phyloP scores from a whole-genome alignment of 2,329 filamentous ascomycete species.

The Fusarium keratoplasticum region DNA sequence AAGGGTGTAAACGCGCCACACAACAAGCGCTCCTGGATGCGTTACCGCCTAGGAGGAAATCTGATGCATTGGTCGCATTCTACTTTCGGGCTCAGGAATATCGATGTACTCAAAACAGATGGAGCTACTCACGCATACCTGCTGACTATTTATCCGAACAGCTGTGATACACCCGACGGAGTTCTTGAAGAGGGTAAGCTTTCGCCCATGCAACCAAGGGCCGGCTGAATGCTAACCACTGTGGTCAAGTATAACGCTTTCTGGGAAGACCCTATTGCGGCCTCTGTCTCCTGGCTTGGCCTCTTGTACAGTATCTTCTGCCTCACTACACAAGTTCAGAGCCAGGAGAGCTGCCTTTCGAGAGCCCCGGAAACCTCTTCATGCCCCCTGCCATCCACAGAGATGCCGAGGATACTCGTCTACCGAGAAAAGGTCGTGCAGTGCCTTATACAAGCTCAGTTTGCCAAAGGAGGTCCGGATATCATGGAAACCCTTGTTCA shows the following conservation, averaged over 20 bases:
- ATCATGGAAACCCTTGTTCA: neutral
- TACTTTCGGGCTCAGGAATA: neutral
- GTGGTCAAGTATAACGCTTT: neutral
- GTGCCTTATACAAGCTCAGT: neutral
- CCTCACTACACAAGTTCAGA: neutral
- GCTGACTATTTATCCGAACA: neutral
- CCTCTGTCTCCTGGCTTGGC: neutral
- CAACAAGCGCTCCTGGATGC: neutral
- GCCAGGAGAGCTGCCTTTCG: neutral
- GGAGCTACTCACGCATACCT: neutral
- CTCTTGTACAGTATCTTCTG: neutral
- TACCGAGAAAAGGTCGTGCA: neutral
- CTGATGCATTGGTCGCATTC: neutral
- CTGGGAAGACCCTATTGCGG: neutral
- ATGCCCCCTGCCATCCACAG: neutral
- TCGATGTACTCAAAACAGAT: neutral
- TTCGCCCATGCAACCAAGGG: neutral
- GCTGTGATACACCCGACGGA: neutral
- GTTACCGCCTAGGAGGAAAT: neutral
- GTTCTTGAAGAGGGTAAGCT: neutral
- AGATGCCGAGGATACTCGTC: neutral
- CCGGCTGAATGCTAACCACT: neutral
- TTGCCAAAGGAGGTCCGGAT: neutral
- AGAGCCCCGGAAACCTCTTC: neutral
- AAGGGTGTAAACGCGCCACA: neutral